Evolutionary conservation across 1,284 basidiomycete species (phyloP), one percentile per base, ranked within the genome.

Genomic region (Austroboletus novae-zelandiae): DNA sequence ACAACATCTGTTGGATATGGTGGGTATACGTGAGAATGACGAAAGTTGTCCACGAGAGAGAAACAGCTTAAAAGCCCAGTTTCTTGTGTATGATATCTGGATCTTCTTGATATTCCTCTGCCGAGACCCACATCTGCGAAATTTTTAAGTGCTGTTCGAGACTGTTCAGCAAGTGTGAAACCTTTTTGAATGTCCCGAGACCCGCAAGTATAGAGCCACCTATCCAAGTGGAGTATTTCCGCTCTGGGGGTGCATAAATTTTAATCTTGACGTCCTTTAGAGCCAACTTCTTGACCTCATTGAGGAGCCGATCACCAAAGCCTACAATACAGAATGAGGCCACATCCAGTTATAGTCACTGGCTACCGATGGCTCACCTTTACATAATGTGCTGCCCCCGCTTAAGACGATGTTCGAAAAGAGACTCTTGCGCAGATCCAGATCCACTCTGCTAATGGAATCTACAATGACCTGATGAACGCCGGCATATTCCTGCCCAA

Each of bases 141-240:
- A 45, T 48, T 34, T 31, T 37, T 56, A 50, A 58, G 48, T 27
- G 37, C n/a, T 25, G 37, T 23, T 44, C 43, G 45, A 48, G 35
- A 51, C 9, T 23, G 43, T 29, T n/a, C 46, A 17, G 31, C 40
- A 30, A 51, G n/a, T 25, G 34, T 34, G 61, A 45, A 57, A 91
- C 95, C 87, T 97, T 97, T 75, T 95, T 98, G 77, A 99, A 99
- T 18, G 97, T 98, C 60, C 86, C 95, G 53, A 99, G 73, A 36
- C 96, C 95, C 41, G 96, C 96, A 48, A 98, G 74, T 66, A 97
- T 97, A 51, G 91, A 94, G 5, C 96, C 96, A 47, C 97, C 97
- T 61, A 99, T 99, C 97, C 97, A 99, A 23, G 96, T 99, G 17
- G 94, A 95, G 72, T 99, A 99, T 74, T 99, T 99, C 56, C 97